Evolutionary conservation across 192 early-diverging fungal species (phyloP).

Genomic region (Borealophlyctis nickersoniae): DNA sequence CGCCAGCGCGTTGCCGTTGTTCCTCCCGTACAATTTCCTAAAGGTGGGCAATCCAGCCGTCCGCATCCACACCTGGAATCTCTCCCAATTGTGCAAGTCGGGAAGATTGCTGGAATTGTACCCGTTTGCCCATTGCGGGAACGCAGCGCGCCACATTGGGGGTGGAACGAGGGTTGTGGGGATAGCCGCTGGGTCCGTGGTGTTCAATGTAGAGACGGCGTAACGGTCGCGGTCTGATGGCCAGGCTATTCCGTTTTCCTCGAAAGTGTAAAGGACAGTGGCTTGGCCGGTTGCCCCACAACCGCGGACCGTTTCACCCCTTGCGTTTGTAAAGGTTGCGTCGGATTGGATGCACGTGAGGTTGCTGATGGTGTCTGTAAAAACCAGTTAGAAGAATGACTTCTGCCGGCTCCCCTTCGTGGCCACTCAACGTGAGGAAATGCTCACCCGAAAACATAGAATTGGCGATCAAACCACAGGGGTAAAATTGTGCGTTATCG

Average conservation of each 20-base stretch:
- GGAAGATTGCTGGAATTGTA: slow-evolving; percentile 57
- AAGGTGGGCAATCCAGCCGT: slow-evolving; percentile 94
- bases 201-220: slow-evolving; percentile 31
- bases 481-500: slow-evolving; percentile 64
- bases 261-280: slow-evolving; percentile 44
- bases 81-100: slow-evolving; percentile 67
- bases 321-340: not conserved
- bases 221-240: slow-evolving; percentile 73
- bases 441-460: slow-evolving; percentile 90
- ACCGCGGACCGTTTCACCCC: not conserved
- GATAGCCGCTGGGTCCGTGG: slow-evolving; percentile 44
- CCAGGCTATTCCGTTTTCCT: slow-evolving; percentile 82
- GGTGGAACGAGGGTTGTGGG: slow-evolving; percentile 67
- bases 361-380: slow-evolving; percentile 37
- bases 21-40: slow-evolving; percentile 88
- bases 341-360: slow-evolving; percentile 39
- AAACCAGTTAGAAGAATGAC: no score
- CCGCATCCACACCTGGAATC: slow-evolving; percentile 98
- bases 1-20: slow-evolving; percentile 56
- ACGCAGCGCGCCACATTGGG: slow-evolving; percentile 75
- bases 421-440: no score
- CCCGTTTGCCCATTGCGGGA: slow-evolving; percentile 42
- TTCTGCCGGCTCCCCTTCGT: no score
- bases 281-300: not conserved
- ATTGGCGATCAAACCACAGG: slow-evolving; percentile 98